These are phyloP conservation scores for Oryza coarctata DNA, from an alignment of 176 grass and related monocot species.

Conservation along the genomic window DNA sequence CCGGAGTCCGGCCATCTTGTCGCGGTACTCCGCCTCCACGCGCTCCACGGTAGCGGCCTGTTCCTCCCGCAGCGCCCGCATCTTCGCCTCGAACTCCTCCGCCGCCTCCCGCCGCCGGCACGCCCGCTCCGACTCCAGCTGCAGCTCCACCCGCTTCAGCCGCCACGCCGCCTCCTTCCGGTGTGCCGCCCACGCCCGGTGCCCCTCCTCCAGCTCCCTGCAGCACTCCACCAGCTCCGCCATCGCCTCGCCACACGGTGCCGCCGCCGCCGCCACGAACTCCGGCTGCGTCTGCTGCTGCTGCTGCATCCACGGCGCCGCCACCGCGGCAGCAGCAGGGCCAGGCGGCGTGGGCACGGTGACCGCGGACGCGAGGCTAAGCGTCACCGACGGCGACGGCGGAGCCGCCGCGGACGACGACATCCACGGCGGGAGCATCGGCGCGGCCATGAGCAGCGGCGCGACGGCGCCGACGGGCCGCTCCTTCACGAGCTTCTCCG, in stretches of 20 bases:
- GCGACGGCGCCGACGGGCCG: slow-evolving; percentile 3
- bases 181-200: slow-evolving; percentile 78
- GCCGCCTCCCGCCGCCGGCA: slow-evolving; percentile 68
- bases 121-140: slow-evolving; percentile 77
- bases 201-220: slow-evolving; percentile 82
- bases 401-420: background rate
- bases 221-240: slow-evolving; percentile 71
- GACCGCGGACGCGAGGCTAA: slow-evolving; percentile 41
- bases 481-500: slow-evolving; percentile 90
- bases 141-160: slow-evolving; percentile 84
- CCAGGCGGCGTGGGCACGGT: background rate
- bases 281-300: slow-evolving; percentile 25
- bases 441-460: slow-evolving; percentile 12
- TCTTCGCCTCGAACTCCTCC: slow-evolving; percentile 81
- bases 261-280: background rate
- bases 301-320: slow-evolving; percentile 38
- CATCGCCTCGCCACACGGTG: slow-evolving; percentile 38
- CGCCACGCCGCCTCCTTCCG: slow-evolving; percentile 85
- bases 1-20: slow-evolving; percentile 65
- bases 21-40: slow-evolving; percentile 71
- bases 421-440: background rate
- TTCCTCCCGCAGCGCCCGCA: slow-evolving; percentile 63
- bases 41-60: slow-evolving; percentile 66
- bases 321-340: background rate
- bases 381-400: slow-evolving; percentile 53